Base-by-base conservation (phyloP, 768 basidiomycete genomes). In the Trametopsis cervina region DNA sequence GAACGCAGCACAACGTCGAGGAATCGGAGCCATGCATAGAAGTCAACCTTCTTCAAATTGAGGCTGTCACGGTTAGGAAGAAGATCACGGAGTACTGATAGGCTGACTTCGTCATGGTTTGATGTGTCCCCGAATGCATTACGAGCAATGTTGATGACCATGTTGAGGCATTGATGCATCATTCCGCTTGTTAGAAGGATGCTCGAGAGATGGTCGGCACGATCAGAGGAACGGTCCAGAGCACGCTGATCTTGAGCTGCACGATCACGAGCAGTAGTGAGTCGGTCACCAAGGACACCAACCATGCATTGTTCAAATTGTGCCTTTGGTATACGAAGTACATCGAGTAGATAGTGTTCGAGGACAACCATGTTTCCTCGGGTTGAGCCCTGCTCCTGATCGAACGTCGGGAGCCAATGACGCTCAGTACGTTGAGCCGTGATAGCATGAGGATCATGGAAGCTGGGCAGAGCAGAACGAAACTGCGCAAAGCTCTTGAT, bases 231-330 rank as follows among this genome's bases (percentile, higher is more conserved):
- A 18, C 41, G 23, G 24, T 42, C 41, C 4, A 42, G 12, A 12
- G 41, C 41, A 42, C 41, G 41, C 23, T 42, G 41, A 42, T 42
- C 41, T 42, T 42, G 41, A 5, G 41, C 41, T 20, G 41, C 41
- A 18, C 41, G 41, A 42, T 42, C 41, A 42, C 39, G 41, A 9
- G 41, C 41, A 24, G 41, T 42, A 4, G 41, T 42, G 23, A 42
- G 41, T 9, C 41, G 23, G 23, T 42, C 41, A 9, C 41, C 41
- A 12, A 20, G 23, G 24, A 42, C 24, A 24, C 18, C 18, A 24
- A 20, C 10, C 41, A 18, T 17, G 41, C 13, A 4, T 9, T 12
- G 4, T 17, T 42, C 41, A 42, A 42, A 42, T 13, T 20, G 12
- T 4, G 4, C 13, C 10, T 10, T 20, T 24, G 41, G 41, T 7